phyloP scores from a whole-genome alignment of 768 basidiomycete genomes.

The Calocera viscosa region DNA sequence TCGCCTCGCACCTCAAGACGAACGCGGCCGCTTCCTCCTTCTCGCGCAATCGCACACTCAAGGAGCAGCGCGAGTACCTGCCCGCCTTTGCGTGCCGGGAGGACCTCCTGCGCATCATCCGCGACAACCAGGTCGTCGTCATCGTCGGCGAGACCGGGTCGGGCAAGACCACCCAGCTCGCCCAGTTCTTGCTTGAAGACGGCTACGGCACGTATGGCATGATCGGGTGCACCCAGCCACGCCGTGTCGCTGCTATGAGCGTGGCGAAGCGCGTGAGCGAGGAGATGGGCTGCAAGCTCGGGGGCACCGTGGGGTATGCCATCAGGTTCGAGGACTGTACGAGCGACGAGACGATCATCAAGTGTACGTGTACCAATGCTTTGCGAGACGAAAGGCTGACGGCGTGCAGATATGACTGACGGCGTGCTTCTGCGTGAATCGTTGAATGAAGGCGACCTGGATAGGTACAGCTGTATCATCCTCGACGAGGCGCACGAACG shows the following conservation, averaged over 20 bases:
- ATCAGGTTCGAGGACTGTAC: constrained; percentile 99
- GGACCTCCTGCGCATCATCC: constrained; percentile 70
- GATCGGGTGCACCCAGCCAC: constrained; percentile 93
- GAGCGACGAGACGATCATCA: constrained; percentile 84
- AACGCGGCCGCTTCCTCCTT: constrained; percentile 69
- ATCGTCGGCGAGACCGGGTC: constrained; percentile 99
- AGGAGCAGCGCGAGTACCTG: constrained; percentile 90
- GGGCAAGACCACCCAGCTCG: constrained; percentile 92
- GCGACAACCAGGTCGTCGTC: constrained; percentile 93
- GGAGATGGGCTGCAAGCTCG: constrained; percentile 97
- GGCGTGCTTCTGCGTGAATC: constrained; percentile 98
- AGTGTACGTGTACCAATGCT: constrained; percentile 47
- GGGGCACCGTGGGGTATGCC: constrained; percentile 84
- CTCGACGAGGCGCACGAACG: constrained; percentile 99
- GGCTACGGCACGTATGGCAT: constrained; percentile 84
- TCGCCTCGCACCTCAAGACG: constrained; percentile 83
- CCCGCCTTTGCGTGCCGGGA: constrained; percentile 97
- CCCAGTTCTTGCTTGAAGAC: constrained; percentile 94
- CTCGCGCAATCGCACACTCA: constrained; percentile 67
- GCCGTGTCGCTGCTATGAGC: constrained; percentile 98
- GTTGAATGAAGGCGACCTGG: constrained; percentile 94
- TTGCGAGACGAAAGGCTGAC: neutral
- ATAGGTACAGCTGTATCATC: constrained; percentile 92
- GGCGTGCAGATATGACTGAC: constrained; percentile 81
- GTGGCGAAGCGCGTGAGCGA: constrained; percentile 99